Conservation (phyloP, 176 grass and related monocot species). For the Eragrostis nindensis region DNA sequence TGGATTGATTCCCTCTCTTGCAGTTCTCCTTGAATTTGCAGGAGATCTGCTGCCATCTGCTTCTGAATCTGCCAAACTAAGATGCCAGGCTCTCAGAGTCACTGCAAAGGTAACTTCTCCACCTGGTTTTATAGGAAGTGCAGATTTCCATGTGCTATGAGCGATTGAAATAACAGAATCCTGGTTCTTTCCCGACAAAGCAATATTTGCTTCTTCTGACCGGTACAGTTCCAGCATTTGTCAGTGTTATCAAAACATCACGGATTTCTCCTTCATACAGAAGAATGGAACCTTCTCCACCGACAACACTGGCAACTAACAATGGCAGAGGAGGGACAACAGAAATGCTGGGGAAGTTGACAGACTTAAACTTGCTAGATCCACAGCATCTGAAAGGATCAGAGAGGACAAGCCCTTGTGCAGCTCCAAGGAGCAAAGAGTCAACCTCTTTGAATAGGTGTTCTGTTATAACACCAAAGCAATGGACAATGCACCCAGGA, state of each 20-base stretch:
- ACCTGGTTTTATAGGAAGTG: constrained; percentile 93
- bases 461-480: constrained; percentile 99
- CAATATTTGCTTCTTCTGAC: constrained; percentile 96
- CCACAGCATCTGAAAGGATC: constrained; percentile 99
- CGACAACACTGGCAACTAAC: constrained; percentile 86
- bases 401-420: constrained; percentile 98
- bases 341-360: constrained; percentile 75
- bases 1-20: constrained; percentile 86
- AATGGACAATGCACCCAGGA: constrained; percentile 98
- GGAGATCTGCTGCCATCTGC: constrained; percentile 72
- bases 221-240: constrained; percentile 88
- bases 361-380: constrained; percentile 85
- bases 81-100: constrained; percentile 93
- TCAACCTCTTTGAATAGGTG: constrained; percentile 98
- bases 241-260: constrained; percentile 85
- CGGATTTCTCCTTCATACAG: constrained; percentile 99
- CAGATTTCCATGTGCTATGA: constrained; percentile 69
- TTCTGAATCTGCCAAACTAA: constrained; percentile 78
- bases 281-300: constrained; percentile 90
- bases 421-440: constrained; percentile 87
- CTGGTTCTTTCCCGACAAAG: constrained; percentile 92
- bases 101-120: constrained; percentile 90
- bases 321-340: constrained; percentile 83
- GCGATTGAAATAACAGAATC: constrained; percentile 95
- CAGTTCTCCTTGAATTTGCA: constrained; percentile 65